Evolutionary conservation across 129 eudicot species (phyloP), one percentile per base, ranked within the genome.

Genomic region (Dittrichia graveolens): DNA sequence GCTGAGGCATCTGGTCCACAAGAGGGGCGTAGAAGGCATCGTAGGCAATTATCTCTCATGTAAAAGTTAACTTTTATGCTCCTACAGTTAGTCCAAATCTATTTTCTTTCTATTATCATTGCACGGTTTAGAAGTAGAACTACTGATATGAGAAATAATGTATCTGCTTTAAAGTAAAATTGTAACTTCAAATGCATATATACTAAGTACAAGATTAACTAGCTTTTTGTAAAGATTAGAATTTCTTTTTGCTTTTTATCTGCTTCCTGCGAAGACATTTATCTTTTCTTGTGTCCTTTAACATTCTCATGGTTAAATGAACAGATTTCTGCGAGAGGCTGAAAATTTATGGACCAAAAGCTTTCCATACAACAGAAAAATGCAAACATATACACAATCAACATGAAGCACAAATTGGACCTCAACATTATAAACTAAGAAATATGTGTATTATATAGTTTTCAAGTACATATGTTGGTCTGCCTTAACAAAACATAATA

Each of bases 31-130:
- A 48, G 39, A 58, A 76, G 78, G 79, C 75, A 59, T 19, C 73
- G 85, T 76, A 85, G 85, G 69, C 64, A 83, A 64, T 82, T 88
- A 24, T 85, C 83, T 79, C 57, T 49, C 35, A 46, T 83, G 71
- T 84, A 82, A 74, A 69, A 8, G 65, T 61, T 54, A 38, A 54
- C 54, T 42, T 61, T 35, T 37, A 31, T 72, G 52, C 13, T 7
- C 54, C 50, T 34, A n/a, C 10, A 43, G 39, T 50, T 10, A 43
- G 39, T 50, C 43, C 53, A 40, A 15, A 34, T 75, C 31, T 7
- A 11, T 41, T 76, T 16, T 56, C 40, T 19, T 34, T 34, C 66
- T 34, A 41, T 44, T 55, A 11, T 55, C 12, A 60, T 54, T 76
- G 7, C 14, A 35, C 8, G 49, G 7, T 43, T 65, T 65, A 42